Evolutionary conservation across 1,139 yeast genomes (phyloP).

Genomic region (Kluyveromyces marxianus): DNA sequence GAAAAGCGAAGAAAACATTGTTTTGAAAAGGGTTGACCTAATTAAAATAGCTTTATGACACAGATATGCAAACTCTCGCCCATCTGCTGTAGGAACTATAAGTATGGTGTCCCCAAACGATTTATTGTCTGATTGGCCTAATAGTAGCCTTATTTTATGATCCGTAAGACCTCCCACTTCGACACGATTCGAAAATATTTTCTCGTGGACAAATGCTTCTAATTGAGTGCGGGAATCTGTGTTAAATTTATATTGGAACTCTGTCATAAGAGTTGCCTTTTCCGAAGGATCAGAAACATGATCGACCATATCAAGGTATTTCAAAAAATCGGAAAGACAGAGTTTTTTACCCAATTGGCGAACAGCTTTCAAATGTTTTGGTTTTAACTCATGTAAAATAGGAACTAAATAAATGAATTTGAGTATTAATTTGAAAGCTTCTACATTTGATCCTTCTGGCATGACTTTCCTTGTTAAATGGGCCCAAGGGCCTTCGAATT

Average conservation of each 20-base stretch:
- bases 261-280: conserved; percentile 39
- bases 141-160: too few species aligned
- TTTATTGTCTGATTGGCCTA: too few species aligned
- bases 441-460: conserved; percentile 15
- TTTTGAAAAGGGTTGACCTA: conserved; percentile 57
- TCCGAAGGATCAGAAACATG: conserved; percentile 27
- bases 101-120: conserved; percentile 46
- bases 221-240: conserved; percentile 44
- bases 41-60: conserved; percentile 54
- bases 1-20: conserved; percentile 52
- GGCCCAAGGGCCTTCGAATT: conserved; percentile 19
- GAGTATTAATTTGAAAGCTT: conserved; percentile 36
- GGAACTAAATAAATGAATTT: conserved; percentile 48
- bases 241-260: conserved; percentile 39
- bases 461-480: conserved; percentile 13
- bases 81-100: conserved; percentile 30
- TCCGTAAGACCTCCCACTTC: too few species aligned
- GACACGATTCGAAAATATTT: conserved; percentile 32
- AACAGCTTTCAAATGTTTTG: conserved; percentile 29
- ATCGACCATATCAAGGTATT: conserved; percentile 27
- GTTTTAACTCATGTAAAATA: conserved; percentile 31
- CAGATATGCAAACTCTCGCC: conserved; percentile 40
- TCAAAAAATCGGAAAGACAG: conserved; percentile 34
- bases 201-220: conserved; percentile 33
- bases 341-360: conserved; percentile 33